Conservation (phyloP, 768 basidiomycete genomes). For the Phanerochaete sordida region DNA sequence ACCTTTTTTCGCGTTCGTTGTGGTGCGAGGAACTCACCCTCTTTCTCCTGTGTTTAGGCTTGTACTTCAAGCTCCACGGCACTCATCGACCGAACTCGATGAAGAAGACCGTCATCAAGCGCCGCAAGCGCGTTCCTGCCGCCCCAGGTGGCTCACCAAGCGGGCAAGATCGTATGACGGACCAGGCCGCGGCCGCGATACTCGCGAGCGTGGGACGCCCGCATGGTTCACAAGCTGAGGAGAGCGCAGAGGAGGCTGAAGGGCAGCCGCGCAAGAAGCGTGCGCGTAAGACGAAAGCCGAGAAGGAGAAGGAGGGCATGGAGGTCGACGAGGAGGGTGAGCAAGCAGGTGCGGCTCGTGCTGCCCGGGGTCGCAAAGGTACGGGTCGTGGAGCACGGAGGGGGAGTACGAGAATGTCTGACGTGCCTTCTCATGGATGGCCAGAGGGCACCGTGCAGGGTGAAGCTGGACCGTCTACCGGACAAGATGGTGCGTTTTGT, state of each 20-base stretch:
- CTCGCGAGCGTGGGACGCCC: slow-evolving; percentile 77
- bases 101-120: slow-evolving; percentile 99
- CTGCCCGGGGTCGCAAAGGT: neutral
- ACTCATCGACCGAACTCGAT: slow-evolving; percentile 96
- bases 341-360: neutral
- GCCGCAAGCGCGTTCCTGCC: slow-evolving; percentile 95
- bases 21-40: slow-evolving; percentile 1
- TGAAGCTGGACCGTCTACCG: slow-evolving; percentile 1
- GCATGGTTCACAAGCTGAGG: slow-evolving; percentile 37
- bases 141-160: slow-evolving; percentile 41
- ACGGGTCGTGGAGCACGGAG: slow-evolving; percentile 1
- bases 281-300: slow-evolving; percentile 29
- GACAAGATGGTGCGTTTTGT: neutral
- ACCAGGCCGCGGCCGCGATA: slow-evolving; percentile 87
- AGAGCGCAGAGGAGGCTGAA: slow-evolving; percentile 37
- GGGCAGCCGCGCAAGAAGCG: slow-evolving; percentile 56
- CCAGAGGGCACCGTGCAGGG: neutral
- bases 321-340: slow-evolving; percentile 49
- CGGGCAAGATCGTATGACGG: slow-evolving; percentile 52
- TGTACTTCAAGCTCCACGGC: slow-evolving; percentile 98
- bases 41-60: slow-evolving; percentile 46
- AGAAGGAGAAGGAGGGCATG: slow-evolving; percentile 37
- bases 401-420: neutral
- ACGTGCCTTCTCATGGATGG: slow-evolving; percentile 3
- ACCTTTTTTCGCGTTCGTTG: neutral